phyloP scores from a whole-genome alignment of 2,329 filamentous ascomycete genomes.

The Elsinoe ampelina region DNA sequence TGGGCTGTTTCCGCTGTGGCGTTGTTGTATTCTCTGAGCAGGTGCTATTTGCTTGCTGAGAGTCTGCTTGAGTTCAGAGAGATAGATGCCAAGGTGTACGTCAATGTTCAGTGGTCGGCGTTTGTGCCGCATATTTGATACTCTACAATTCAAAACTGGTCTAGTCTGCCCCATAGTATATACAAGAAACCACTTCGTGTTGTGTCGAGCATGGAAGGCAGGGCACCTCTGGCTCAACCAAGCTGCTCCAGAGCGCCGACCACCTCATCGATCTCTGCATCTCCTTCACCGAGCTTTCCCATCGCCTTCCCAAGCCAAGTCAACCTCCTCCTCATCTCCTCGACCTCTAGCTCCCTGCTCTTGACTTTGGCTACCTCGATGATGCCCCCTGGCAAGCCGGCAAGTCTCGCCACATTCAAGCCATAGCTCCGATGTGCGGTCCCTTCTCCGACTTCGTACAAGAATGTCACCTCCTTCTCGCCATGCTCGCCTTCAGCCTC shows the following conservation, averaged over 20 bases:
- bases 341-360: constrained; percentile 69
- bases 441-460: constrained; percentile 86
- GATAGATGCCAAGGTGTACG: too few relatives aligned
- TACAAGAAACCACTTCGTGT: too few relatives aligned
- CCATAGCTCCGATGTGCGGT: constrained; percentile 92
- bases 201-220: too few relatives aligned
- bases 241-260: constrained; percentile 37
- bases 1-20: too few relatives aligned
- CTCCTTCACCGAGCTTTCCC: constrained; percentile 18
- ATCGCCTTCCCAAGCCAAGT: constrained; percentile 27
- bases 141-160: too few relatives aligned
- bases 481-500: constrained; percentile 42
- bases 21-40: too few relatives aligned
- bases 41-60: too few relatives aligned
- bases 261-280: constrained; percentile 30
- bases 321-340: constrained; percentile 56
- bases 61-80: too few relatives aligned
- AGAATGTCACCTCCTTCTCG: constrained; percentile 77
- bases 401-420: constrained; percentile 80
- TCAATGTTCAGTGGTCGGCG: too few relatives aligned
- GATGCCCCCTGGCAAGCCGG: constrained; percentile 66
- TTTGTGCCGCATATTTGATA: too few relatives aligned
- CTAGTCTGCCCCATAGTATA: too few relatives aligned
- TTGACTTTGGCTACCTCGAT: constrained; percentile 72
- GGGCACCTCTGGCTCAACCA: too few relatives aligned